Evolutionary conservation across 192 early-diverging fungal species (phyloP).

Genomic region (Linnemannia hyalina): DNA sequence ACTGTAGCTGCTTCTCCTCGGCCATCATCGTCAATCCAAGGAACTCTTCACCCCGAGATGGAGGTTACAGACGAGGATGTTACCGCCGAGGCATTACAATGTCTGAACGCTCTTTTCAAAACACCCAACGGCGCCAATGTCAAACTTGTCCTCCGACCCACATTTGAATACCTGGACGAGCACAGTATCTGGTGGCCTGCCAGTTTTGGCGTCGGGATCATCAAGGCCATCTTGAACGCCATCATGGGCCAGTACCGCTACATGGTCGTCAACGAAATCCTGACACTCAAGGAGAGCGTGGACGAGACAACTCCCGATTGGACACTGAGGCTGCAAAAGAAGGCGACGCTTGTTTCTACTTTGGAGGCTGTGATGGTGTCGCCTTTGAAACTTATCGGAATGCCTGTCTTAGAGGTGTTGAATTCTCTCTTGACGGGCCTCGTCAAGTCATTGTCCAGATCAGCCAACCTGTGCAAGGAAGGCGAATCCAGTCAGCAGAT

Average conservation of each 20-base stretch:
- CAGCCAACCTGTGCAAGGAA: slow-evolving; percentile 37
- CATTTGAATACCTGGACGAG: slow-evolving; percentile 54
- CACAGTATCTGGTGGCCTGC: slow-evolving; percentile 52
- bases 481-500: slow-evolving; percentile 35
- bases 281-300: slow-evolving; percentile 51
- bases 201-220: slow-evolving; percentile 40
- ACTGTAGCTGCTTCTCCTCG: not conserved
- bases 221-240: slow-evolving; percentile 36
- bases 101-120: slow-evolving; percentile 45
- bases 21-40: slow-evolving; percentile 19
- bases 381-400: slow-evolving; percentile 57
- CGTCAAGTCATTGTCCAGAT: slow-evolving; percentile 40
- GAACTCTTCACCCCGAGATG: slow-evolving; percentile 24
- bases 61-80: slow-evolving; percentile 27
- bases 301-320: slow-evolving; percentile 27
- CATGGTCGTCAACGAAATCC: slow-evolving; percentile 62
- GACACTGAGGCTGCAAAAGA: slow-evolving; percentile 46
- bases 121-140: slow-evolving; percentile 30
- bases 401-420: slow-evolving; percentile 66
- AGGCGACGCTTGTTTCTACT: slow-evolving; percentile 58
- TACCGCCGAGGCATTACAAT: slow-evolving; percentile 43
- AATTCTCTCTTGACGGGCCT: slow-evolving; percentile 58
- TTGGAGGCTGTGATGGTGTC: slow-evolving; percentile 59
- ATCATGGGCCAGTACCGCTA: slow-evolving; percentile 60
- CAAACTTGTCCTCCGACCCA: slow-evolving; percentile 26